Base-by-base conservation (phyloP, 768 basidiomycete species). In the Filobasidium wieringae region DNA sequence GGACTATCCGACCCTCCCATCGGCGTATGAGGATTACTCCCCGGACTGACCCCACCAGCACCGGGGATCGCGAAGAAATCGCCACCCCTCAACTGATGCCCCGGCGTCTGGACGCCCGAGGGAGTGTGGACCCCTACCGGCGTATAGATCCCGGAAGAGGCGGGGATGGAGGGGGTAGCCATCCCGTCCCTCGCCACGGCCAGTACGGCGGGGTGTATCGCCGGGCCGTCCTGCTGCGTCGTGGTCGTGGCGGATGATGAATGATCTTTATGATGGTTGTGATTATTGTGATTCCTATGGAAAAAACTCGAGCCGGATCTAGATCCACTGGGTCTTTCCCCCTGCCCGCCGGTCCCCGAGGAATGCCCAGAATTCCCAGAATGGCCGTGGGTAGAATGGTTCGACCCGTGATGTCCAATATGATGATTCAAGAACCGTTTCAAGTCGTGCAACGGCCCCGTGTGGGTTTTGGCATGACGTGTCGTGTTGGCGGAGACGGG, bases 371-470 rank as follows among this genome's bases (percentile, higher is more conserved):
- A n/a, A n/a, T n/a, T n/a, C n/a, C n/a, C n/a, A n/a, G n/a, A n/a
- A n/a, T n/a, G n/a, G n/a, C n/a, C n/a, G n/a, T n/a, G n/a, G n/a
- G n/a, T n/a, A n/a, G n/a, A n/a, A n/a, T n/a, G n/a, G n/a, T n/a
- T n/a, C 32, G 66, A 55, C 22, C 74, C 68, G 45, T 76, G 76
- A 66, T 86, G 83, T 58, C 82, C 82, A 50, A 93, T 83, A 76
- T 93, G 89, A 75, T 87, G 82, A 76, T 93, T 88, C 62, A 99
- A 81, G 77, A 97, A 95, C 29, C 91, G 86, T 71, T 89, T 89
- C 68, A 96, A 83, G 74, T 96, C 92, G 75, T 87, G 83, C 51
- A 97, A 80, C 2, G 89, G 86, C 0, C 88, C 85, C 57, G 79
- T 77, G 63, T 76, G 73, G 36, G 73, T 67, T 60, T 79, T 76